Base-by-base conservation (phyloP, 2,329 filamentous ascomycete genomes). In the Diaporthe vexans region DNA sequence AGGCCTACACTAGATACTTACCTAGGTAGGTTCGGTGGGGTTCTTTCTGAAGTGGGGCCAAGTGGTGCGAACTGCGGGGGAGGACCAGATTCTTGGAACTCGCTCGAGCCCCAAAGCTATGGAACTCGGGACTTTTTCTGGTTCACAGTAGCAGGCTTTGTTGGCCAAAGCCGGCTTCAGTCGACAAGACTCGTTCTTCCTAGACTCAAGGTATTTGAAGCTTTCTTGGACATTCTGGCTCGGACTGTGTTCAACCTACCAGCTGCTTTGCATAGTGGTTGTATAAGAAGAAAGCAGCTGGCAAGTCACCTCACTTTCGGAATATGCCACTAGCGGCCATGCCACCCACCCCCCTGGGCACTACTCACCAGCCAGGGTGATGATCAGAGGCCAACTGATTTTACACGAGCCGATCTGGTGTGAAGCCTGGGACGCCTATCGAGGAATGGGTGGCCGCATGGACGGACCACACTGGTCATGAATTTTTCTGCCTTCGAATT, bases 1-100 rank as follows among this genome's bases (percentile, higher is more conserved):
- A 33, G 26, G 43, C 46, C 59, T 63, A 37, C 43, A 52, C n/a
- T n/a, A n/a, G n/a, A n/a, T n/a, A n/a, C n/a, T n/a, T 51, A 33
- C 29, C 21, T 35, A 29, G 15, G 17, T 43, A 43, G 15, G 40
- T 68, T 68, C 33, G 46, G 63, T 40, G 63, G 63, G 63, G 63
- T 68, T 68, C 63, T 40, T 24, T 68, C 15, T 40, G 46, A 33
- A 29, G 63, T 40, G 63, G 61, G 48, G 63, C 33, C 33, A 40
- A 33, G 29, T 33, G 29, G 29, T 67, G 29, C 33, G 21, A 68
- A 54, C 63, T 68, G 63, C 63, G 63, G 63, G 63, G 63, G 21
- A 65, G 43, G 29, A 37, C 63, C 63, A 67, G 63, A 21, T n/a
- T 21, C 6, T 52, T 37, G 46, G 17, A 48, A n/a, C 19, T 48